phyloP scores from a whole-genome alignment of 2,329 filamentous ascomycete genomes.

The Alternaria conjuncta region DNA sequence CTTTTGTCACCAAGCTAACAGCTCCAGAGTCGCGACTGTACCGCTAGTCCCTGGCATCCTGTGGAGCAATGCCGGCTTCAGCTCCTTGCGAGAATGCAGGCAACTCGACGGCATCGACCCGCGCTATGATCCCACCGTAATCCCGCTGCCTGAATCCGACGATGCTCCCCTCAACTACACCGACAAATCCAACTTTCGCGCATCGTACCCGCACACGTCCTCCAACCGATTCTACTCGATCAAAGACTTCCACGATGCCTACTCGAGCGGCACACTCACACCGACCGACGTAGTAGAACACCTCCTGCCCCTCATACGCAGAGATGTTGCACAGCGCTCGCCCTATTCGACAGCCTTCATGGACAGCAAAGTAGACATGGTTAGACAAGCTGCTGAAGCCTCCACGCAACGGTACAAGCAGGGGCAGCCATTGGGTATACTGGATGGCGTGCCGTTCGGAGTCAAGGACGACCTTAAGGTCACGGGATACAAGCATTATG shows the following conservation, averaged over 20 bases:
- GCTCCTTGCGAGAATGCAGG: slow-evolving; percentile 60
- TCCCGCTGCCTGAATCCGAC: slow-evolving; percentile 47
- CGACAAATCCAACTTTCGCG: slow-evolving; percentile 27
- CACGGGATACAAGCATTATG: slow-evolving; percentile 71
- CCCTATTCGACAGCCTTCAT: slow-evolving; percentile 76
- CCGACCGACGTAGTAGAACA: slow-evolving; percentile 74
- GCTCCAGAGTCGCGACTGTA: slow-evolving; percentile 65
- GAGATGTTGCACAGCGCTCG: slow-evolving; percentile 60
- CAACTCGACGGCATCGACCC: slow-evolving; percentile 61
- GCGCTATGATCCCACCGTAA: slow-evolving; percentile 65
- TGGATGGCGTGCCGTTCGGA: slow-evolving; percentile 83
- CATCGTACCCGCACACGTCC: slow-evolving; percentile 16
- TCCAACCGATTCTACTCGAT: slow-evolving; percentile 59
- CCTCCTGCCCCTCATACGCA: slow-evolving; percentile 73
- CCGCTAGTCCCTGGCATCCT: slow-evolving; percentile 67
- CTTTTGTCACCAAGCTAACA: slow-evolving; percentile 13
- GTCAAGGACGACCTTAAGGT: slow-evolving; percentile 83
- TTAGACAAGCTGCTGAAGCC: slow-evolving; percentile 71
- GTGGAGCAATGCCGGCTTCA: slow-evolving; percentile 75
- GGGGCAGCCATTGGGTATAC: slow-evolving; percentile 68
- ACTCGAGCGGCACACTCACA: slow-evolving; percentile 71
- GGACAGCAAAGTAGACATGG: slow-evolving; percentile 67
- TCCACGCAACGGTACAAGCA: slow-evolving; percentile 75
- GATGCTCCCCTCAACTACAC: slow-evolving; percentile 28
- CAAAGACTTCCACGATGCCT: slow-evolving; percentile 78